A percentile compares a stretch with the other conserved stretches of the same genome.
phyloP scores from a whole-genome alignment of 371 early-diverging fungal genomes.

The Smittium culicis region DNA sequence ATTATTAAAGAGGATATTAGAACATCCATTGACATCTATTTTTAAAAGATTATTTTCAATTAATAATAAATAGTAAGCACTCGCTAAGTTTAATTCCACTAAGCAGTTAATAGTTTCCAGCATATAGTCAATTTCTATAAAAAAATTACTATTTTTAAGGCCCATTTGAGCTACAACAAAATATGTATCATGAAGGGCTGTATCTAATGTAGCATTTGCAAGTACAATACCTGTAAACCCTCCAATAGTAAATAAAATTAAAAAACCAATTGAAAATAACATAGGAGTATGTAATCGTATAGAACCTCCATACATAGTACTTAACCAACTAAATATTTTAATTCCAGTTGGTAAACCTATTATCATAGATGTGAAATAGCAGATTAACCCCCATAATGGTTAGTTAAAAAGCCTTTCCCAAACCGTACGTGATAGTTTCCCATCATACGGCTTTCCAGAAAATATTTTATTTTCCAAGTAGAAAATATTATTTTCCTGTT shows the following conservation, averaged over 20 bases:
- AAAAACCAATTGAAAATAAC: slow-evolving; percentile 38
- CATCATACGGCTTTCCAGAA: slow-evolving; percentile 1
- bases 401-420: slow-evolving; percentile 1
- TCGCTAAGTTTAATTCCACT: slow-evolving; percentile 1
- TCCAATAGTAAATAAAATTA: slow-evolving; percentile 43
- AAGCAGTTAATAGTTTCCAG: slow-evolving; percentile 13
- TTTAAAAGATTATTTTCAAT: slow-evolving; percentile 11
- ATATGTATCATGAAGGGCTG: slow-evolving; percentile 32
- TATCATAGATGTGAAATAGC: slow-evolving; percentile 37
- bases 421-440: slow-evolving; percentile 1
- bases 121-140: slow-evolving; percentile 16
- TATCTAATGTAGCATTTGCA: slow-evolving; percentile 36
- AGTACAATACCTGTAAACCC: slow-evolving; percentile 37
- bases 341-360: slow-evolving; percentile 46
- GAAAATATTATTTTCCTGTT: neutral
- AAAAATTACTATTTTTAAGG: slow-evolving; percentile 5
- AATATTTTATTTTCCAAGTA: too few relatives aligned
- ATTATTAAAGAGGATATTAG: slow-evolving; percentile 14
- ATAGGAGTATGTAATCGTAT: slow-evolving; percentile 41
- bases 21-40: slow-evolving; percentile 13
- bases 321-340: slow-evolving; percentile 43
- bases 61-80: slow-evolving; percentile 10
- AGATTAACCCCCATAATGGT: slow-evolving; percentile 15
- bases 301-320: slow-evolving; percentile 41
- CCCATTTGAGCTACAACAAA: slow-evolving; percentile 20